A percentile compares a stretch with the other conserved stretches of the same genome.
phyloP scores from a whole-genome alignment of 148 eudicot genomes.

The Rhododendron molle region DNA sequence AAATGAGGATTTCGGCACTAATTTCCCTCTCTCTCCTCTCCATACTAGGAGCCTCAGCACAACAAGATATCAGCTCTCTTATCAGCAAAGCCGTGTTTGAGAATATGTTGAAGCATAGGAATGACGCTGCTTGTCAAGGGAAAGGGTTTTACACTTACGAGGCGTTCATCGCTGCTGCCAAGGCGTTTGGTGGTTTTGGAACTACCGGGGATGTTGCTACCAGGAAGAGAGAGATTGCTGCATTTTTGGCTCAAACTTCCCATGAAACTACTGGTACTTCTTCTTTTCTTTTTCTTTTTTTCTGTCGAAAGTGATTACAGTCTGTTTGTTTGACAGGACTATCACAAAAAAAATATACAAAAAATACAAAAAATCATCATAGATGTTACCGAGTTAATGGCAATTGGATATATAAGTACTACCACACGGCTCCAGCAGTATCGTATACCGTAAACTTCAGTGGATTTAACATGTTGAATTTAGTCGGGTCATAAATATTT shows the following conservation, averaged over 20 bases:
- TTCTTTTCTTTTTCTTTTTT: background rate
- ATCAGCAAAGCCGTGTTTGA: background rate
- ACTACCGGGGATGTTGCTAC: constrained; percentile 29
- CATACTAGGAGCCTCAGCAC: background rate
- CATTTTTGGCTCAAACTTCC: constrained; percentile 54
- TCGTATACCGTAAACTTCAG: too few species aligned
- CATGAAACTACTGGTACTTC: constrained; percentile 52
- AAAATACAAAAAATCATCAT: too few species aligned
- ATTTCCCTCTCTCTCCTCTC: background rate
- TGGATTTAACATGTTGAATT: too few species aligned
- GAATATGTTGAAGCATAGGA: constrained; percentile 18
- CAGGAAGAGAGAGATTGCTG: constrained; percentile 47
- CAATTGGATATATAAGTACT: too few species aligned
- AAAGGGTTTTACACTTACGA: constrained; percentile 48
- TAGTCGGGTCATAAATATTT: too few species aligned
- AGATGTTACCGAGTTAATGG: too few species aligned
- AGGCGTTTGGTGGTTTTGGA: constrained; percentile 38
- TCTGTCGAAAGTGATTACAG: too few species aligned
- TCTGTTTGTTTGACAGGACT: too few species aligned
- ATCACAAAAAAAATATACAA: too few species aligned
- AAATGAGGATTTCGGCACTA: background rate
- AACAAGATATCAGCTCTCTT: background rate
- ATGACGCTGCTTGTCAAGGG: constrained; percentile 8
- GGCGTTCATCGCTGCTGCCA: constrained; percentile 45
- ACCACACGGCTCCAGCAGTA: too few species aligned